A percentile compares a stretch with the other conserved stretches of the same genome.
phyloP scores from a whole-genome alignment of 768 basidiomycete species.

The Rhizopogon rudus region DNA sequence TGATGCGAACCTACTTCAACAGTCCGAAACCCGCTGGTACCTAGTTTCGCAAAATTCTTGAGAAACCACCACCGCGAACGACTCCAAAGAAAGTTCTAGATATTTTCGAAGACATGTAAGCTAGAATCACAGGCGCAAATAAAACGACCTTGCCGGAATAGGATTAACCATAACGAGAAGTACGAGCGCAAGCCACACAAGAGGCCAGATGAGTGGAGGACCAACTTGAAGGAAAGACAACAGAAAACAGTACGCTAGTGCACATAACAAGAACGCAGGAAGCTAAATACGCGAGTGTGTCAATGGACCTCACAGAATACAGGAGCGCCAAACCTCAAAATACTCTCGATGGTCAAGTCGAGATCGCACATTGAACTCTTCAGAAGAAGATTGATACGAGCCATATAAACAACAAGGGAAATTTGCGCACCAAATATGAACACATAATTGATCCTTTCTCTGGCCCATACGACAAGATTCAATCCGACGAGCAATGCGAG shows the following conservation, averaged over 20 bases:
- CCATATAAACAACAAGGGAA: not conserved
- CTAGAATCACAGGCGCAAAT: not conserved
- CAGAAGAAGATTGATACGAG: not conserved
- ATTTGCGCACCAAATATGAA: constrained; percentile 74
- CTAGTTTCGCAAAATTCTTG: constrained; percentile 53
- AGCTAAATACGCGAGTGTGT: constrained; percentile 40
- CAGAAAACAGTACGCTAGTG: constrained; percentile 79
- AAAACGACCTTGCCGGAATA: constrained; percentile 42
- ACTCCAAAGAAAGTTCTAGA: constrained; percentile 36
- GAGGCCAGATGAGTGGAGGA: constrained; percentile 70
- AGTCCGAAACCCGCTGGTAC: constrained; percentile 60
- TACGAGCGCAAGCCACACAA: constrained; percentile 73
- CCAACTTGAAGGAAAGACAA: constrained; percentile 72
- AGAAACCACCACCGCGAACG: constrained; percentile 73
- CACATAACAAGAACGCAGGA: constrained; percentile 72
- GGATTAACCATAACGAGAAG: constrained; percentile 68
- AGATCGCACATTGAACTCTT: constrained; percentile 67
- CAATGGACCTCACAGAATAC: not conserved
- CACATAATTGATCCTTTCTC: constrained; percentile 82
- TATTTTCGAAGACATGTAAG: constrained; percentile 17
- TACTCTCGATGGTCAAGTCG: constrained; percentile 78
- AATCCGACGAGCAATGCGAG: constrained; percentile 74
- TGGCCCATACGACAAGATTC: constrained; percentile 79
- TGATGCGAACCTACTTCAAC: constrained; percentile 57
- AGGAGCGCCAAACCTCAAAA: constrained; percentile 43